Conservation (phyloP, 257 asterid species). For the Solanum arcanum region DNA sequence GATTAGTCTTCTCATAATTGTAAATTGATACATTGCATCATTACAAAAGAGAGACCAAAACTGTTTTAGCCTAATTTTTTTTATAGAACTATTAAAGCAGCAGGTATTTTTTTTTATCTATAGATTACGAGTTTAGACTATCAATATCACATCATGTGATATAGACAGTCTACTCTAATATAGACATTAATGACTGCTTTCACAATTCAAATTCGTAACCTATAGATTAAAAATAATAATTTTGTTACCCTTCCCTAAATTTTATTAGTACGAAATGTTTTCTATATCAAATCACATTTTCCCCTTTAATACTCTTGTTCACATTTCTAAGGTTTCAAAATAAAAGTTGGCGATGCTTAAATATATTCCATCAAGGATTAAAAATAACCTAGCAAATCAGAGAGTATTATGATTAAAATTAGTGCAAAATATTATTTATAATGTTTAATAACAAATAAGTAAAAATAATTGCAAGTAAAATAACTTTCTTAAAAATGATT, state of each 20-base stretch:
- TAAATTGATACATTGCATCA: constrained; percentile 16
- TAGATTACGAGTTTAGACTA: accelerated
- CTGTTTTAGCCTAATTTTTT: neutral
- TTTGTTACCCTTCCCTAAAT: accelerated
- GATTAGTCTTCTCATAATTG: neutral
- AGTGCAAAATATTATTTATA: neutral
- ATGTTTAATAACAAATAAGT: neutral
- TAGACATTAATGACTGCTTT: too few relatives aligned
- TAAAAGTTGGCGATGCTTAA: neutral
- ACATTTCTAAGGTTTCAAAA: neutral
- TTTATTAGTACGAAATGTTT: accelerated
- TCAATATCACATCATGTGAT: neutral
- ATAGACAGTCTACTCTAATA: too few relatives aligned
- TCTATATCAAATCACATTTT: neutral
- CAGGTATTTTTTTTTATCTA: neutral
- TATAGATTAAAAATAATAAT: too few relatives aligned
- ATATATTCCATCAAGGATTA: neutral
- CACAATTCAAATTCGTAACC: too few relatives aligned
- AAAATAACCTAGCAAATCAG: neutral
- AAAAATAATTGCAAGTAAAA: neutral
- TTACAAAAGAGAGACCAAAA: neutral
- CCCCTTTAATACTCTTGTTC: neutral
- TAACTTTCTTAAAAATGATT: neutral
- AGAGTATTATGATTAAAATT: neutral
- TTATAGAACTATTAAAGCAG: neutral